These are phyloP conservation scores for Syncephalastrum racemosum DNA, from an alignment of 371 early-diverging fungal genomes.

Conservation along the genomic window DNA sequence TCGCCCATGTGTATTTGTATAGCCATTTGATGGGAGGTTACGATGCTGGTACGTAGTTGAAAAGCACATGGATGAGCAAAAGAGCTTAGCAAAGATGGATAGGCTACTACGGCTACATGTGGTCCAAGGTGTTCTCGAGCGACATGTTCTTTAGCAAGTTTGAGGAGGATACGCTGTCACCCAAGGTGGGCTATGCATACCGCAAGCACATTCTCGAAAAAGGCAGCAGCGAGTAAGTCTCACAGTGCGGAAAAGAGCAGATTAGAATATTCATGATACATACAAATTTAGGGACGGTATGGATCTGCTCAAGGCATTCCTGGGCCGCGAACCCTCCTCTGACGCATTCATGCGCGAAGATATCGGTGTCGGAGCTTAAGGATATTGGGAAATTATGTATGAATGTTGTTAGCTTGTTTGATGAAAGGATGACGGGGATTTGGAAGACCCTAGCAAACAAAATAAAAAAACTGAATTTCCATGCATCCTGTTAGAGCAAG, in stretches of 20 bases:
- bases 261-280: no score
- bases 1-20: slow-evolving; percentile 26
- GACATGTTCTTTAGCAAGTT: slow-evolving; percentile 86
- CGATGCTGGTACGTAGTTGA: slow-evolving; percentile 60
- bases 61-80: neutral
- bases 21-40: slow-evolving; percentile 88
- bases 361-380: slow-evolving; percentile 29
- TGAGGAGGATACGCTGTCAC: slow-evolving; percentile 56
- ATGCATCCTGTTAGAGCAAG: neutral
- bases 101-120: slow-evolving; percentile 65
- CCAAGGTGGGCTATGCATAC: slow-evolving; percentile 60
- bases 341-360: slow-evolving; percentile 73
- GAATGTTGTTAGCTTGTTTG: no score
- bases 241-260: neutral
- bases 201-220: slow-evolving; percentile 66
- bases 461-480: neutral
- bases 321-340: slow-evolving; percentile 81
- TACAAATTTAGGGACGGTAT: slow-evolving; percentile 24
- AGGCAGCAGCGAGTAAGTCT: slow-evolving; percentile 64
- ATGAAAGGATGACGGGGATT: neutral
- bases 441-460: slow-evolving; percentile 4
- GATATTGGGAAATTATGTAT: neutral
- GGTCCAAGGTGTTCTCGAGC: slow-evolving; percentile 82
- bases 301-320: slow-evolving; percentile 71
- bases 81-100: neutral